Evolutionary conservation across 495 filamentous ascomycete species (phyloP).

Genomic region (Parathielavia hyrcaniae): DNA sequence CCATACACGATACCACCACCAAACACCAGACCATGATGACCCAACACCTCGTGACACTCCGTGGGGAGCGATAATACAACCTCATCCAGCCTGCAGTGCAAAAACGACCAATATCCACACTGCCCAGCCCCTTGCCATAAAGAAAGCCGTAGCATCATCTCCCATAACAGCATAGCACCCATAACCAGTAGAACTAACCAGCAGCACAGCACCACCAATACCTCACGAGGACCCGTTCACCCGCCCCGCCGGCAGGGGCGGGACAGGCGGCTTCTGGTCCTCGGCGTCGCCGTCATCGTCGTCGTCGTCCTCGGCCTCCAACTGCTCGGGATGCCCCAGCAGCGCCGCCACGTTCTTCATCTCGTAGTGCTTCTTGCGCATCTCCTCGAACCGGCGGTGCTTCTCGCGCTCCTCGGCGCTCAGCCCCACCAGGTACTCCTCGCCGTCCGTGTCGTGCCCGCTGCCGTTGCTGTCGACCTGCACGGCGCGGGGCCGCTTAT

Average conservation of each 20-base stretch:
- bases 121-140: no score
- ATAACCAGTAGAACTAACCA: no score
- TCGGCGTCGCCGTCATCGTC: constrained; percentile 21
- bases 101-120: no score
- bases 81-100: no score
- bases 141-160: no score
- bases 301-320: constrained; percentile 35
- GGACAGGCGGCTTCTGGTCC: constrained; percentile 30
- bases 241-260: constrained; percentile 26
- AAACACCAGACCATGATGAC: not conserved
- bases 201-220: not conserved
- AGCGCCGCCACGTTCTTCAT: constrained; percentile 92
- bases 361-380: constrained; percentile 94
- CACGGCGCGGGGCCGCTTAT: constrained; percentile 52
- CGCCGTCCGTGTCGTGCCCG: constrained; percentile 49
- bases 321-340: constrained; percentile 61
- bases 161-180: no score
- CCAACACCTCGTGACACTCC: no score
- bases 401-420: constrained; percentile 78
- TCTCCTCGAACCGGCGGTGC: constrained; percentile 81
- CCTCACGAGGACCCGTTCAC: constrained; percentile 25
- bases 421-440: constrained; percentile 51
- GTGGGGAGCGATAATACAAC: no score
- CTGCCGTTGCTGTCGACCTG: constrained; percentile 56
- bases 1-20: not conserved